Evolutionary conservation across 257 asterid genomes (phyloP), one percentile per base, ranked within the genome.

Genomic region (Plantago ovata): DNA sequence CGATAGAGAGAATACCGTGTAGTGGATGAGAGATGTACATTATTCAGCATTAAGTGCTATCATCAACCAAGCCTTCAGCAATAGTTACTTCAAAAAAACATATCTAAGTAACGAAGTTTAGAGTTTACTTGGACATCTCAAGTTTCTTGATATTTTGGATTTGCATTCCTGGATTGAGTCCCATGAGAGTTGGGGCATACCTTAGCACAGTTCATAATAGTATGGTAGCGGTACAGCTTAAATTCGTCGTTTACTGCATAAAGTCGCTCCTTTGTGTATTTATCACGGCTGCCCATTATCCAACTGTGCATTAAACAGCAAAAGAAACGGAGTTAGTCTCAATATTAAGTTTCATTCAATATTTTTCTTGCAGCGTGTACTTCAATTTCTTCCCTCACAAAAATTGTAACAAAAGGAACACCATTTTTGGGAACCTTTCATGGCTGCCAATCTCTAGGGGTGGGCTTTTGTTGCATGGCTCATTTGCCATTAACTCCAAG

Each of bases 101-200:
- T n/a, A n/a, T n/a, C n/a, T n/a, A 14, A 23, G 47, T 42, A 40
- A 53, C 7, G 10, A 22, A 53, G 43, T 40, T 59, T 56, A 50
- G 24, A 64, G 32, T 24, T 68, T 64, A 81, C 65, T 60, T 60
- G 13, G 75, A 32, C 48, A 74, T 79, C 77, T 86, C 97, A 7
- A 89, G 86, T 63, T 79, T 77, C 86, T 90, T 90, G 84, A 90
- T 90, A 68, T 90, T 90, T 72, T 84, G 96, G 71, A 90, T 90
- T 70, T 90, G 91, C 85, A 70, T 72, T 16, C 94, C 98, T 0
- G 96, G 98, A 70, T 90, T 90, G 49, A 90, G 75, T 66, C 98
- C 98, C 85, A n/a, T n/a, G n/a, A n/a, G n/a, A n/a, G n/a, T 90
- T 90, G 18, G 96, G 96, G 72, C 98, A 90, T 57, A 94, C 98